phyloP scores from a whole-genome alignment of 2,329 filamentous ascomycete genomes.

The Chaetomium sp. region DNA sequence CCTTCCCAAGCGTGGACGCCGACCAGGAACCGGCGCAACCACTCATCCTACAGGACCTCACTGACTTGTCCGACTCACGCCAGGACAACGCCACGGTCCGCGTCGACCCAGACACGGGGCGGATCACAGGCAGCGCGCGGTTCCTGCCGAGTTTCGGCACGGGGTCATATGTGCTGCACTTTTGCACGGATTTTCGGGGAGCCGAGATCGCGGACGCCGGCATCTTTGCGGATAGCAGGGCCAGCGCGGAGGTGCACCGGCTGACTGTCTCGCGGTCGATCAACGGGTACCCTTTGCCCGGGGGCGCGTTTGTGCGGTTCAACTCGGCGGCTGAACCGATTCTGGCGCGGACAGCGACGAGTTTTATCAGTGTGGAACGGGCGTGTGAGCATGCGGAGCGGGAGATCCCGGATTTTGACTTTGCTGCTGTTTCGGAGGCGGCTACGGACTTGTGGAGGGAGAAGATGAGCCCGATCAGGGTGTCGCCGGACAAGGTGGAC shows the following conservation, averaged over 20 bases:
- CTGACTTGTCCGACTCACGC: slow-evolving; percentile 56
- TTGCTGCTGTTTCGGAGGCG: slow-evolving; percentile 44
- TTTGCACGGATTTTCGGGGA: slow-evolving; percentile 62
- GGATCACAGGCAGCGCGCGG: slow-evolving; percentile 55
- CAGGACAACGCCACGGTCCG: slow-evolving; percentile 50
- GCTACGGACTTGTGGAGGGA: slow-evolving; percentile 54
- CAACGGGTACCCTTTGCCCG: slow-evolving; percentile 49
- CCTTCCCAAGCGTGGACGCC: slow-evolving; percentile 42
- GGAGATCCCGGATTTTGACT: slow-evolving; percentile 64
- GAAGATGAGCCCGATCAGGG: slow-evolving; percentile 53
- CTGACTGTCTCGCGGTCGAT: slow-evolving; percentile 44
- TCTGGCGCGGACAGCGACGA: slow-evolving; percentile 60
- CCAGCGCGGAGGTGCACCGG: slow-evolving; percentile 41
- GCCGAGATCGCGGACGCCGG: slow-evolving; percentile 53
- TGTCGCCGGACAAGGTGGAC: slow-evolving; percentile 48
- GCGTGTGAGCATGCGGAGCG: slow-evolving; percentile 62
- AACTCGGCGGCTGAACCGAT: slow-evolving; percentile 44
- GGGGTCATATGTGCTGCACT: slow-evolving; percentile 53
- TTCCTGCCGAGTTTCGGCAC: slow-evolving; percentile 61
- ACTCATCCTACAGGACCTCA: slow-evolving; percentile 59
- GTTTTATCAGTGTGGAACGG: slow-evolving; percentile 59
- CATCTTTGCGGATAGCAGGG: slow-evolving; percentile 53
- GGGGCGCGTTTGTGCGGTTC: slow-evolving; percentile 60
- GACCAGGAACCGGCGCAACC: slow-evolving; percentile 41
- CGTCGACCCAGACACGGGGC: slow-evolving; percentile 49